phyloP scores from a whole-genome alignment of 2,329 filamentous ascomycete species.

The Cladophialophora exuberans region DNA sequence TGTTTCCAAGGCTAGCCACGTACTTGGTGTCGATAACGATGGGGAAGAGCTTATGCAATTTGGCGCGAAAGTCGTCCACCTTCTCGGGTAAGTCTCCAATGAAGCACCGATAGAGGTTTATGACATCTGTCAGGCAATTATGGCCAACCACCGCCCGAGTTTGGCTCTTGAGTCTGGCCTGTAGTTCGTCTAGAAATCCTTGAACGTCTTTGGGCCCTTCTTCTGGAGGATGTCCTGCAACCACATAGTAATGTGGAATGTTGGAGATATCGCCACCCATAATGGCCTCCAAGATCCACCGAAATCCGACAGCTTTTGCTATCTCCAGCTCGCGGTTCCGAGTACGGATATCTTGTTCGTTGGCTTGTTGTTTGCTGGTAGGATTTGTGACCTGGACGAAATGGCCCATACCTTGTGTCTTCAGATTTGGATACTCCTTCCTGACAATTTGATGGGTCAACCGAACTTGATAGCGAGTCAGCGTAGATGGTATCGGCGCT shows the following conservation, averaged over 20 bases:
- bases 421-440: slow-evolving; percentile 56
- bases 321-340: slow-evolving; percentile 37
- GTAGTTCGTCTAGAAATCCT: slow-evolving; percentile 38
- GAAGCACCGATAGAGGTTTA: slow-evolving; percentile 65
- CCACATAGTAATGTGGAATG: slow-evolving; percentile 41
- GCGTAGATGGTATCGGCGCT: slow-evolving; percentile 32
- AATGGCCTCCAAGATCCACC: slow-evolving; percentile 53
- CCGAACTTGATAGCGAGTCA: slow-evolving; percentile 65
- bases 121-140: slow-evolving; percentile 65
- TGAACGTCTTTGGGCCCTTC: slow-evolving; percentile 31
- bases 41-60: slow-evolving; percentile 59
- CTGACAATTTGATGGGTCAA: slow-evolving; percentile 69
- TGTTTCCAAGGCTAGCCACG: slow-evolving; percentile 52
- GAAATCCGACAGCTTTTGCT: slow-evolving; percentile 45
- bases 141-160: slow-evolving; percentile 62
- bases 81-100: slow-evolving; percentile 60
- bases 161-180: slow-evolving; percentile 48
- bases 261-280: slow-evolving; percentile 45
- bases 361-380: slow-evolving; percentile 39
- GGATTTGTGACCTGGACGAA: slow-evolving; percentile 48
- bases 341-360: slow-evolving; percentile 36
- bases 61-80: slow-evolving; percentile 56
- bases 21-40: slow-evolving; percentile 66
- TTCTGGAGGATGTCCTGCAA: slow-evolving; percentile 31
- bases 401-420: slow-evolving; percentile 41